Evolutionary conservation across 2,329 filamentous ascomycete species (phyloP).

Genomic region (Pseudogymnoascus sp.): DNA sequence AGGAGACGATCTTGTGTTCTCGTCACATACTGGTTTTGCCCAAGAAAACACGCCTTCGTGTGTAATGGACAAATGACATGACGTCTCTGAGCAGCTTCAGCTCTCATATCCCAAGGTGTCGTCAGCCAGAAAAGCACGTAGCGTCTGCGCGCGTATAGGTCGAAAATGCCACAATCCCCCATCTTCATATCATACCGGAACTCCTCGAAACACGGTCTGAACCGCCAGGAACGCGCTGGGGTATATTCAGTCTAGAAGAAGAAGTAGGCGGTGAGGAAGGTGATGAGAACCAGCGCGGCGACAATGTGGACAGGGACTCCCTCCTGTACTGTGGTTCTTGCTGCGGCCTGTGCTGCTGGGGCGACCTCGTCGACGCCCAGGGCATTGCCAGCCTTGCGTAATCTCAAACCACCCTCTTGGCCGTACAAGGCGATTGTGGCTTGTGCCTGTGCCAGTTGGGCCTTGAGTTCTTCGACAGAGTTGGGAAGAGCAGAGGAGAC

Average conservation of each 20-base stretch:
- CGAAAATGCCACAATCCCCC: background rate
- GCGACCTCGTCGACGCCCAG: conserved; percentile 39
- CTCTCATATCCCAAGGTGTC: background rate
- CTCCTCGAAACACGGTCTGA: background rate
- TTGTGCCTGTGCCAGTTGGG: conserved; percentile 67
- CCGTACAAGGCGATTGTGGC: conserved; percentile 61
- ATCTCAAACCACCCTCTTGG: conserved; percentile 64
- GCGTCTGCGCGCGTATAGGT: conserved; percentile 2
- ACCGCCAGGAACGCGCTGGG: conserved; percentile 4
- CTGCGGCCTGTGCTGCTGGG: conserved; percentile 46
- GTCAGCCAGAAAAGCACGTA: background rate
- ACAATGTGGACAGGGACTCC: conserved; percentile 84
- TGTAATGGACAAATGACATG: background rate
- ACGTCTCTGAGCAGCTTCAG: background rate
- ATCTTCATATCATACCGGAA: background rate
- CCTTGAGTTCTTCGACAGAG: conserved; percentile 53
- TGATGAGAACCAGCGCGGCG: conserved; percentile 74
- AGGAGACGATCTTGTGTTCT: background rate
- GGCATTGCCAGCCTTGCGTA: conserved; percentile 57
- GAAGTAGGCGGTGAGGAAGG: conserved; percentile 90
- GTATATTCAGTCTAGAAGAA: conserved; percentile 61
- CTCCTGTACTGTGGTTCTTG: conserved; percentile 29
- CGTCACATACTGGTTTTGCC: background rate
- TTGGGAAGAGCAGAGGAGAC: conserved; percentile 32
- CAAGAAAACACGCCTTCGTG: background rate